Evolutionary conservation across 1,284 basidiomycete genomes (phyloP).

Genomic region (Cryptococcus sp.): DNA sequence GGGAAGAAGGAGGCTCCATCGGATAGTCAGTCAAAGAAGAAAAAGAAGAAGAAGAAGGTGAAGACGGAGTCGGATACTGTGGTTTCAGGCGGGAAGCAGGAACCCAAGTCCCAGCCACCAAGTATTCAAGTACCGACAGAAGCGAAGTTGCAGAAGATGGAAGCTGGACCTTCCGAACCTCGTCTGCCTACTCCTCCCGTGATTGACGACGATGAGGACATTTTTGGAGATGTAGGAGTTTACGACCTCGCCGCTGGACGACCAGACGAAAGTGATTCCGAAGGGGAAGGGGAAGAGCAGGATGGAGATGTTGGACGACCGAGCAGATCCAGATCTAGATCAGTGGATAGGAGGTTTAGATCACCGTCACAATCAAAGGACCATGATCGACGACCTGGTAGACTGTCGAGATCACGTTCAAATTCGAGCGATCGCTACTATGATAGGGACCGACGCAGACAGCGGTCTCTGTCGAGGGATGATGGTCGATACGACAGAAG

Average conservation of each 20-base stretch:
- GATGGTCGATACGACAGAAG: not conserved
- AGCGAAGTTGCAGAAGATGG: too few relatives aligned
- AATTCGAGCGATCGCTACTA: not conserved
- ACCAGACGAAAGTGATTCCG: slow-evolving; percentile 61
- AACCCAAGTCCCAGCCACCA: not conserved
- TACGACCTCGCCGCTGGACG: slow-evolving; percentile 58
- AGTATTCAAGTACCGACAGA: too few relatives aligned
- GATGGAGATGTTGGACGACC: slow-evolving; percentile 22
- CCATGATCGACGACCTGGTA: not conserved
- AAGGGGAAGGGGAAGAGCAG: slow-evolving; percentile 75
- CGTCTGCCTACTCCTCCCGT: not conserved
- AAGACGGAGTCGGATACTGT: not conserved
- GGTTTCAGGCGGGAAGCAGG: not conserved
- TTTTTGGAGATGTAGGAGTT: slow-evolving; percentile 79
- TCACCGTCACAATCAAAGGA: slow-evolving; percentile 1
- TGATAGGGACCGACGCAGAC: not conserved
- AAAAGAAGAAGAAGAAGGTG: slow-evolving; percentile 55
- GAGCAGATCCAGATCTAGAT: slow-evolving; percentile 14
- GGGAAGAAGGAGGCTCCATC: slow-evolving; percentile 27
- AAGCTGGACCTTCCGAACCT: not conserved
- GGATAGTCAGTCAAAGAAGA: slow-evolving; percentile 37
- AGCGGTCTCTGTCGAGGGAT: slow-evolving; percentile 3
- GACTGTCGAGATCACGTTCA: slow-evolving; percentile 1
- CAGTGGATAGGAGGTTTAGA: slow-evolving; percentile 1
- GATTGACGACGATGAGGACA: slow-evolving; percentile 52